Conservation (phyloP, 2,329 filamentous ascomycete genomes). For the Cadophora luteo-olivacea region DNA sequence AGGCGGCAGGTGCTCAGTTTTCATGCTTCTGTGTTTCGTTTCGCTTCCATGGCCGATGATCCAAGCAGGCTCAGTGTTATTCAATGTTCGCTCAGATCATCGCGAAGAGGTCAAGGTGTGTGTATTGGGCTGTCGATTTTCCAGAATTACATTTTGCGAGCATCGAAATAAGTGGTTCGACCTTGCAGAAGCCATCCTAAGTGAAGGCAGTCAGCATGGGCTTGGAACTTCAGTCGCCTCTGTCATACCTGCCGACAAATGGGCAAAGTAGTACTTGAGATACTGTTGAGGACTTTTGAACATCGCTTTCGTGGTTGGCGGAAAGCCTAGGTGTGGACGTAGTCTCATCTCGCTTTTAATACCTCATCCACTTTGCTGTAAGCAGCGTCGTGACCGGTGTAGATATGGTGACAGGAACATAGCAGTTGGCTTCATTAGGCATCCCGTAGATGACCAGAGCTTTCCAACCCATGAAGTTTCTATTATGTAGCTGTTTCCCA, state of each 20-base stretch:
- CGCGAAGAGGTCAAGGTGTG: background rate
- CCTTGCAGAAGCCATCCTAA: background rate
- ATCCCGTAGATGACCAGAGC: too few species aligned
- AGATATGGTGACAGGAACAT: background rate
- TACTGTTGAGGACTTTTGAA: background rate
- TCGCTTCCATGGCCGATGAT: background rate
- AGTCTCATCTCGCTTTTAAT: background rate
- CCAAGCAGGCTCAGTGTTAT: background rate
- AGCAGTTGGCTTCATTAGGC: background rate
- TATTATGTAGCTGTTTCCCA: too few species aligned
- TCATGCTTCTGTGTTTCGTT: background rate
- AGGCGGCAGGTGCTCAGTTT: background rate
- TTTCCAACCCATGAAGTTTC: too few species aligned
- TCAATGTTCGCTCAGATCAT: background rate
- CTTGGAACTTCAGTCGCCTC: too few species aligned
- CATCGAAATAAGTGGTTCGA: background rate
- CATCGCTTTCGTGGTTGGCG: too few species aligned
- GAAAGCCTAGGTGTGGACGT: background rate
- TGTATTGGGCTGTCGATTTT: background rate
- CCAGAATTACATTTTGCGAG: background rate
- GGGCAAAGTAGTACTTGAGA: background rate
- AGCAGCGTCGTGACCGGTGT: background rate
- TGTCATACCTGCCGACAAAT: background rate
- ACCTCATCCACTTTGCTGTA: background rate
- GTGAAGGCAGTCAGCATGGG: background rate